Percentiles rank a stretch among this genome's conserved stretches.
These are phyloP conservation scores for Quillaja saponaria DNA, from an alignment of 306 rosid genomes.

Conservation along the genomic window DNA sequence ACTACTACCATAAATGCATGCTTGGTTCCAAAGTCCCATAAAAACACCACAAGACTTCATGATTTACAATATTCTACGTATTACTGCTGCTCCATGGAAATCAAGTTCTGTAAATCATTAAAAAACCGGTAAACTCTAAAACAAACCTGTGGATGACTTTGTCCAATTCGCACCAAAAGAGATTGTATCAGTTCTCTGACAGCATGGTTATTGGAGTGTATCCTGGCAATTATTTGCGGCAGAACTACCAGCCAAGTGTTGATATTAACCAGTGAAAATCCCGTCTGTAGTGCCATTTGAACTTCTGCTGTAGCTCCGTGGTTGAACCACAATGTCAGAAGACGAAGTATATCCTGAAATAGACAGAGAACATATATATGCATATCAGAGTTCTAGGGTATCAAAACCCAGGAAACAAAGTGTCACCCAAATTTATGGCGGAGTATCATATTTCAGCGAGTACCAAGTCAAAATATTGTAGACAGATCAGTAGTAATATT, in stretches of 20 bases:
- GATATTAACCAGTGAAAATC: slow-evolving; percentile 86
- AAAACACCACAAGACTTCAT: too few species aligned
- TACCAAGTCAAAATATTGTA: slow-evolving; percentile 9
- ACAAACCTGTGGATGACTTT: slow-evolving; percentile 95
- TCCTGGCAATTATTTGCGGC: slow-evolving; percentile 97
- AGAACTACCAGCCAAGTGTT: slow-evolving; percentile 98
- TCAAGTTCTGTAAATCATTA: too few species aligned
- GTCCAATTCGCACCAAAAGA: slow-evolving; percentile 91
- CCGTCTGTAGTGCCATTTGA: slow-evolving; percentile 82
- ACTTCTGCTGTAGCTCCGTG: slow-evolving; percentile 87
- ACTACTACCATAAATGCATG: too few species aligned
- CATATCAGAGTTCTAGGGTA: not conserved
- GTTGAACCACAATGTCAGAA: slow-evolving; percentile 95
- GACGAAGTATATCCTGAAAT: slow-evolving; percentile 94
- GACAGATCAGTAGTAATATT: slow-evolving; percentile 12
- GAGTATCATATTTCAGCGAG: slow-evolving; percentile 14
- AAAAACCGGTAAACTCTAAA: too few species aligned
- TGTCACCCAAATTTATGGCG: slow-evolving; percentile 14
- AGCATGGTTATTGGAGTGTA: slow-evolving; percentile 90
- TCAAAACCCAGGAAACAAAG: slow-evolving; percentile 7
- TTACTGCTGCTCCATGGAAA: too few species aligned
- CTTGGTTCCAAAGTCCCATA: too few species aligned
- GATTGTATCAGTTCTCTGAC: slow-evolving; percentile 93
- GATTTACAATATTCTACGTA: too few species aligned
- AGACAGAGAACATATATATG: slow-evolving; percentile 4